phyloP scores from a whole-genome alignment of 2,329 filamentous ascomycete genomes.

The Furcasterigmium sp. region DNA sequence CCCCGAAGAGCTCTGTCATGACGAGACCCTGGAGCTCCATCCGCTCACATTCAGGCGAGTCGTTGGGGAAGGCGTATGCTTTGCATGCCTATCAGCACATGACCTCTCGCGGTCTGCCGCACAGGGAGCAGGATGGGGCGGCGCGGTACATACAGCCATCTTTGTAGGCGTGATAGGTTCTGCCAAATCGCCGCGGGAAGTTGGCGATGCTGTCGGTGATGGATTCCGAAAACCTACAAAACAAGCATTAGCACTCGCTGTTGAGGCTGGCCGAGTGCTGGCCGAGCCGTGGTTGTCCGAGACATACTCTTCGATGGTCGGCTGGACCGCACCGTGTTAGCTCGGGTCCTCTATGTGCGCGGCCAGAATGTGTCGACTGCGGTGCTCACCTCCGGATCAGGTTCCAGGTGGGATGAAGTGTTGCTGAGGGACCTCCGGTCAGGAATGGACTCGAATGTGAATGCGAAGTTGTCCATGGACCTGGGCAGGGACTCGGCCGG shows the following conservation, averaged over 20 bases:
- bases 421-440: conserved; percentile 13
- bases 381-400: conserved; percentile 10
- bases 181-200: conserved; percentile 36
- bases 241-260: too few relatives aligned
- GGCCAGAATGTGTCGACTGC: background rate
- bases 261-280: too few relatives aligned
- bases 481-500: conserved; percentile 6
- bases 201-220: conserved; percentile 34
- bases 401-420: conserved; percentile 7
- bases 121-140: background rate
- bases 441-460: conserved; percentile 12
- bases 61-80: conserved; percentile 44
- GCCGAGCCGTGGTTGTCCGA: too few relatives aligned
- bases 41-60: conserved; percentile 33
- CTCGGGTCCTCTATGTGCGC: background rate
- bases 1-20: conserved; percentile 30
- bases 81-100: background rate
- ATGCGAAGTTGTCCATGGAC: conserved; percentile 9
- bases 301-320: background rate
- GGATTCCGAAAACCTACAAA: conserved; percentile 28
- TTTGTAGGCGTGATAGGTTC: conserved; percentile 41
- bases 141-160: conserved; percentile 35
- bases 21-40: conserved; percentile 32
- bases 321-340: background rate
- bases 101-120: background rate